Percentiles rank a stretch among this genome's conserved stretches.
These are phyloP conservation scores for Xylaria sp. DNA, from an alignment of 2,329 filamentous ascomycete species.

Conservation along the genomic window DNA sequence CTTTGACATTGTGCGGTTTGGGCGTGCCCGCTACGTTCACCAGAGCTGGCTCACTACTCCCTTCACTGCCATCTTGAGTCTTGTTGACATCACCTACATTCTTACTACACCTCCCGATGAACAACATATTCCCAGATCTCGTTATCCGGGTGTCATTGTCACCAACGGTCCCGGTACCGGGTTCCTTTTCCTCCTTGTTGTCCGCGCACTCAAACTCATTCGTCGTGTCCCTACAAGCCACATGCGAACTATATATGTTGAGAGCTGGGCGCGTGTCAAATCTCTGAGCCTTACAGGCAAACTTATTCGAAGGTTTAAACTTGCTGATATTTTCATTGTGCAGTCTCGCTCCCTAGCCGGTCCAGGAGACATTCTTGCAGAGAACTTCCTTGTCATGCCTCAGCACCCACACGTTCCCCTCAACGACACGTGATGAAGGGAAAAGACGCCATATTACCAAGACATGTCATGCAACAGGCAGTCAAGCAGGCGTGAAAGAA, in stretches of 20 bases:
- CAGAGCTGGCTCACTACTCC: conserved; percentile 81
- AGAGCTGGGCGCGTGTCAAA: conserved; percentile 89
- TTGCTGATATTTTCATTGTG: conserved; percentile 38
- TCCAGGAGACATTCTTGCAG: conserved; percentile 14
- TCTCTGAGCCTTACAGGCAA: conserved; percentile 86
- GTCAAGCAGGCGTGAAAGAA: not conserved
- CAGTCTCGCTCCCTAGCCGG: conserved; percentile 27
- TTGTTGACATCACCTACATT: conserved; percentile 69
- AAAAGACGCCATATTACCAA: not conserved
- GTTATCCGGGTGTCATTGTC: conserved; percentile 78
- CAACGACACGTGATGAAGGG: not conserved
- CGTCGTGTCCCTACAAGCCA: conserved; percentile 58
- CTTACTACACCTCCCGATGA: conserved; percentile 52
- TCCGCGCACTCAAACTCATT: conserved; percentile 59
- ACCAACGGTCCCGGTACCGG: conserved; percentile 91
- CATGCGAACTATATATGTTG: conserved; percentile 84
- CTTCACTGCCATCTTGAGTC: conserved; percentile 71
- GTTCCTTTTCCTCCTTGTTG: conserved; percentile 73
- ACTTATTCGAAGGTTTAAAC: conserved; percentile 60
- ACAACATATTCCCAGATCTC: conserved; percentile 48
- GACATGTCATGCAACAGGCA: not conserved
- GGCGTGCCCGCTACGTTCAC: conserved; percentile 82
- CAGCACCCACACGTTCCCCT: conserved; percentile 16
- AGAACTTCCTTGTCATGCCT: conserved; percentile 37
- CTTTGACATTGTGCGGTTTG: conserved; percentile 74